A percentile compares a stretch with the other conserved stretches of the same genome.
Evolutionary conservation across 2,329 filamentous ascomycete genomes (phyloP).

Genomic region (Periconia sp.): DNA sequence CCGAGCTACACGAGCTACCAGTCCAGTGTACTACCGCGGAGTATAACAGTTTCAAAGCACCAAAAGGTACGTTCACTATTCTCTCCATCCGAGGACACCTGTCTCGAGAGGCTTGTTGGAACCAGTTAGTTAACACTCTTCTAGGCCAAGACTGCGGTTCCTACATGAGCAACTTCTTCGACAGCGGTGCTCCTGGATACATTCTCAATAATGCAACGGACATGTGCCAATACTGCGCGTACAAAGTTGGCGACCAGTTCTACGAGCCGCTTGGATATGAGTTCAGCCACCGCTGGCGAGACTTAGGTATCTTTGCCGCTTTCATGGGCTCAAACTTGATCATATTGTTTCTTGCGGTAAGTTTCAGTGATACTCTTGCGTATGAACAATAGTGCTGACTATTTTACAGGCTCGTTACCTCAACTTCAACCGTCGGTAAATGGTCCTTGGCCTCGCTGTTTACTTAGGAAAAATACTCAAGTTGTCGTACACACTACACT

Average conservation of each 20-base stretch:
- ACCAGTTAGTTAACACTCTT: neutral
- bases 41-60: conserved; percentile 72
- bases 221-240: conserved; percentile 82
- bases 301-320: conserved; percentile 77
- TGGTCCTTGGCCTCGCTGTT: too few relatives aligned
- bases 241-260: conserved; percentile 79
- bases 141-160: conserved; percentile 68
- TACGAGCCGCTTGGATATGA: conserved; percentile 70
- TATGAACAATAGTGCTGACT: neutral
- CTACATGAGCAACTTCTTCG: conserved; percentile 78
- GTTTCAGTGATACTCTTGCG: conserved; percentile 23
- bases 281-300: conserved; percentile 77
- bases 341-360: conserved; percentile 63
- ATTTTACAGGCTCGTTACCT: conserved; percentile 45
- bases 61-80: conserved; percentile 45
- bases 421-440: conserved; percentile 52
- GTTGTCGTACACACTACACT: too few relatives aligned
- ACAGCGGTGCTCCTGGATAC: conserved; percentile 72
- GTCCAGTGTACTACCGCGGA: conserved; percentile 69
- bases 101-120: too few relatives aligned
- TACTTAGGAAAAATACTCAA: too few relatives aligned
- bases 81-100: neutral
- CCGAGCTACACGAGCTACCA: conserved; percentile 70
- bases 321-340: conserved; percentile 81
- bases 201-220: conserved; percentile 69